Evolutionary conservation across 2,329 filamentous ascomycete species (phyloP), one percentile per base, ranked within the genome.

Genomic region (Neobulgaria alba): DNA sequence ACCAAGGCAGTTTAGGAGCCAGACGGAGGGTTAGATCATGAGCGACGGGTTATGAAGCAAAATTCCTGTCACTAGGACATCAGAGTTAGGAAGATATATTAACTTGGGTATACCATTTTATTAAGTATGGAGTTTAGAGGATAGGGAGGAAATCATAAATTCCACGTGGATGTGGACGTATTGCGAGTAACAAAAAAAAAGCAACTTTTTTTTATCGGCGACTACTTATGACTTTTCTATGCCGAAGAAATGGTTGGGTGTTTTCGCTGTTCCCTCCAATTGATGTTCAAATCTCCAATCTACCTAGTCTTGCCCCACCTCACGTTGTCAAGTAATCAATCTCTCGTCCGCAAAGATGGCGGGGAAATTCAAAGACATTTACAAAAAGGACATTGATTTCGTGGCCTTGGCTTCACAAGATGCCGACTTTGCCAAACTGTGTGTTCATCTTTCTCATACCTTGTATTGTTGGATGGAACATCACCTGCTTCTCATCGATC

Each of bases 371-470:
- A 57, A 59, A 42, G 67, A 67, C 45, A 61, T 70, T 33, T 82
- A 81, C 59, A 66, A 69, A 38, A 63, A 71, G 18, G 72, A 72
- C 31, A 64, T 84, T 19, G 73, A 84, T 52, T 85, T 85, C 57
- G 64, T 68, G 23, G 63, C 66, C 12, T 65, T 85, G n/a, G 75
- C 77, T 5, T 61, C 72, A 19, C 66, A 71, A 41, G 77, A 77
- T 50, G 60, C 67, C 1, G 70, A 73, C 5, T 82, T 85, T 57
- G 72, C 73, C 2, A 73, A 72, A 59, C 58, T 66, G 72, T 76
- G 57, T 43, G 63, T 69, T 36, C 4, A 17, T 18, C 10, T 33
- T 23, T 33, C 12, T 36, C 12, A 5, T 16, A 5, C 12, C 12
- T 5, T n/a, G 17, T 8, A 32, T n/a, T 32, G 5, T 16, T 32